phyloP scores from a whole-genome alignment of 1,139 yeast genomes.

The Zygosaccharomyces sapae region DNA sequence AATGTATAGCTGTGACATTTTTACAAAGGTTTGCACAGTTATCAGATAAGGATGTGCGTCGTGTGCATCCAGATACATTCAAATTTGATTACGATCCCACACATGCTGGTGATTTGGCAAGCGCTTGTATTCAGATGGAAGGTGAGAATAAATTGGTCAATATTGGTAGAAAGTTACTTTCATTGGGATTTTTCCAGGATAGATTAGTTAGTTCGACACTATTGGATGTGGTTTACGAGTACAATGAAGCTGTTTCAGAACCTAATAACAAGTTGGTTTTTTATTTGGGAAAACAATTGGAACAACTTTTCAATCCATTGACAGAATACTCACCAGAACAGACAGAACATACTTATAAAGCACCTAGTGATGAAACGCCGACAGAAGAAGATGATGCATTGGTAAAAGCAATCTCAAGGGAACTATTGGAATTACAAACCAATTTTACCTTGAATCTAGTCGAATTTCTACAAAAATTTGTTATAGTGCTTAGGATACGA shows the following conservation, averaged over 20 bases:
- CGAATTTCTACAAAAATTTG: slow-evolving; percentile 67
- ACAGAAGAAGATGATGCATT: slow-evolving; percentile 29
- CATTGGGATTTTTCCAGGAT: slow-evolving; percentile 57
- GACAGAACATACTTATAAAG: slow-evolving; percentile 59
- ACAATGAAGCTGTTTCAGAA: slow-evolving; percentile 48
- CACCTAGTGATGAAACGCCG: slow-evolving; percentile 30
- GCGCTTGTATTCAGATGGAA: slow-evolving; percentile 60
- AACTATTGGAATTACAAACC: slow-evolving; percentile 65
- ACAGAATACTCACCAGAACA: slow-evolving; percentile 90
- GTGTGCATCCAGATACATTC: slow-evolving; percentile 22
- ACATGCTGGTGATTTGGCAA: slow-evolving; percentile 67
- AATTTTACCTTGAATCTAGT: slow-evolving; percentile 69
- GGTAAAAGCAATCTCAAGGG: slow-evolving; percentile 54
- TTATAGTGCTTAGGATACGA: slow-evolving; percentile 72
- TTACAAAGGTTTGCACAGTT: slow-evolving; percentile 64
- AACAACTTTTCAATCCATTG: slow-evolving; percentile 82
- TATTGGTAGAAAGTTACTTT: slow-evolving; percentile 49
- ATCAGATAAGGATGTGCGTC: slow-evolving; percentile 27
- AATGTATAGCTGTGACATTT: slow-evolving; percentile 70
- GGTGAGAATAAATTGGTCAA: slow-evolving; percentile 47
- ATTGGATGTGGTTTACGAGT: slow-evolving; percentile 72
- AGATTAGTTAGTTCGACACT: slow-evolving; percentile 53
- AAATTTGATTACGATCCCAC: slow-evolving; percentile 35
- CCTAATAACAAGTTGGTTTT: slow-evolving; percentile 70
- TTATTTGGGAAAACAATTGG: slow-evolving; percentile 76